Conservation (phyloP, 2,329 filamentous ascomycete genomes). For the Fusarium compactum region DNA sequence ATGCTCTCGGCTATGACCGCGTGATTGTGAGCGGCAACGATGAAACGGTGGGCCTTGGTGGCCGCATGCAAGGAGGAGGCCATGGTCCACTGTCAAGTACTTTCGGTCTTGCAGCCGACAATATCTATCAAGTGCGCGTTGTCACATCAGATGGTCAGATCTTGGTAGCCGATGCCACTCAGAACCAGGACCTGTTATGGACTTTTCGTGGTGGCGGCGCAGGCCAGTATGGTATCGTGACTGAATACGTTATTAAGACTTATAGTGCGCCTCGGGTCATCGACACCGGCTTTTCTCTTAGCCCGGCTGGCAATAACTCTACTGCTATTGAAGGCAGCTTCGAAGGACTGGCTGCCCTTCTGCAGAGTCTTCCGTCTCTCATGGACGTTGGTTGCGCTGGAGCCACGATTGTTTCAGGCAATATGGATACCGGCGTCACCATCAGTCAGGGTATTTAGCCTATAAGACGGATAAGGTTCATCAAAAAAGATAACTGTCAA, state of each 20-base stretch:
- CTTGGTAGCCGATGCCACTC: not conserved
- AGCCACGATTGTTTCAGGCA: not conserved
- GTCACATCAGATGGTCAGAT: not conserved
- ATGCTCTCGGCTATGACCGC: not conserved
- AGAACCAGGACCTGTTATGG: not conserved
- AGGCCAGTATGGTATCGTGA: not conserved
- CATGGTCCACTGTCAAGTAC: not conserved
- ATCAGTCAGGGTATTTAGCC: not conserved
- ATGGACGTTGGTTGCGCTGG: not conserved
- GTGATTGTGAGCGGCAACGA: not conserved
- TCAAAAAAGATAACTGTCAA: no score
- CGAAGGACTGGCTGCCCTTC: not conserved
- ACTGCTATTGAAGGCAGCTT: not conserved
- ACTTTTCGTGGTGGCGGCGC: not conserved
- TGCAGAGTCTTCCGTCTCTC: not conserved
- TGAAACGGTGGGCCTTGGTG: not conserved
- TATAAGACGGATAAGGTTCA: no score
- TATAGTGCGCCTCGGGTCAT: not conserved
- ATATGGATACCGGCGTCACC: not conserved
- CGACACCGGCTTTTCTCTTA: not conserved
- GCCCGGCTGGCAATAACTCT: not conserved
- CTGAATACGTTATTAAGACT: not conserved
- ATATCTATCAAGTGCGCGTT: not conserved
- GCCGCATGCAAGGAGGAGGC: not conserved
- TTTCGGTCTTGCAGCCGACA: not conserved